Base-by-base conservation (phyloP, 1,284 basidiomycete species). In the Neonothopanus nambi region DNA sequence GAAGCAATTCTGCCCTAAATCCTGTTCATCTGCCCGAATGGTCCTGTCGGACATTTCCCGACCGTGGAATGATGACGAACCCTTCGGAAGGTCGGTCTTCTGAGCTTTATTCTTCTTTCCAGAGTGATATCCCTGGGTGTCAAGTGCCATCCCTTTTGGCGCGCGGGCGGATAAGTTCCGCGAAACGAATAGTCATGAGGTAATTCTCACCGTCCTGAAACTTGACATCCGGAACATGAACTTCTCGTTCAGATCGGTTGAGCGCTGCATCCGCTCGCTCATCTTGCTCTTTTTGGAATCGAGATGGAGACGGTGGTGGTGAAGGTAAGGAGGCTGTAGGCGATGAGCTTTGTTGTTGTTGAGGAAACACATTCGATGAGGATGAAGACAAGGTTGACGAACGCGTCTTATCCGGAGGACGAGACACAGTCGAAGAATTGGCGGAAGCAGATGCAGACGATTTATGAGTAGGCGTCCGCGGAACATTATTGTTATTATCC, bases 91-190 rank as follows among this genome's bases (percentile, higher is more conserved):
- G 20, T 23, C 20, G 67, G 67, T 1, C 23, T 28, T 28, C n/a
- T 11, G 30, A n/a, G 30, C 12, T 24, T 40, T 26, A 12, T 24
- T 28, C 39, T 42, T 43, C 40, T 24, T 44, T 52, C 33, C 26
- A 5, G 80, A 71, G 63, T 89, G 85, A 61, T 89, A 89, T 3
- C 87, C 87, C 56, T 82, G 79, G 52, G 76, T 74, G 60, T 90
- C 88, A 28, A 88, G 72, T 12, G 83, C 81, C 56, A 88, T 72
- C 57, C 80, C 85, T 89, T 48, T 37, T n/a, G 13, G 40, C n/a
- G n/a, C n/a, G n/a, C n/a, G 44, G 38, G 53, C 45, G 8, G 57
- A 28, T 30, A 4, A 41, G 26, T 41, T 21, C 40, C 24, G 51
- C 24, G 15, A 24, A 51, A 18, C n/a, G 7, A 35, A 30, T 17